phyloP scores from a whole-genome alignment of 768 basidiomycete species.

The Arthromyces matolae region DNA sequence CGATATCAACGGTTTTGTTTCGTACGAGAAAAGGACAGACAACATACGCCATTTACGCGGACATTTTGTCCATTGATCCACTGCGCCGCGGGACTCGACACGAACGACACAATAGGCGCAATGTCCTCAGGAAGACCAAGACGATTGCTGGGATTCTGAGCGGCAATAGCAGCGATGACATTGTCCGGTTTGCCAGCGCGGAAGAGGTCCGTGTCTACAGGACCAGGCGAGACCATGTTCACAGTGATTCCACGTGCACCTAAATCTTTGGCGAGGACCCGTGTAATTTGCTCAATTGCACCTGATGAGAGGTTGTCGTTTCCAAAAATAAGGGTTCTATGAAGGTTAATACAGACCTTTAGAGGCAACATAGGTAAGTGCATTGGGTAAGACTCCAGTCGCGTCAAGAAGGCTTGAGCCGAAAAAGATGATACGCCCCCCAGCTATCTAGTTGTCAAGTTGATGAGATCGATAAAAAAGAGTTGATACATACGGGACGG shows the following conservation, averaged over 20 bases:
- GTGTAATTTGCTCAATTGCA: constrained; percentile 55
- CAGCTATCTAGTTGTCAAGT: constrained; percentile 29
- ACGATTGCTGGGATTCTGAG: constrained; percentile 42
- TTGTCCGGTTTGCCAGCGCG: constrained; percentile 48
- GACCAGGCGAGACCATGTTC: constrained; percentile 54
- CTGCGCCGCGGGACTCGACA: constrained; percentile 47
- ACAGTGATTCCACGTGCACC: constrained; percentile 50
- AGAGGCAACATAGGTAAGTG: constrained; percentile 49
- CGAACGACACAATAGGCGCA: constrained; percentile 48
- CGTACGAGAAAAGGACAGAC: not conserved
- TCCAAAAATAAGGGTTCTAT: not conserved
- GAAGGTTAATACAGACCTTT: constrained; percentile 30
- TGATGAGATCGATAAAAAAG: not conserved
- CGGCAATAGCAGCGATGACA: constrained; percentile 42
- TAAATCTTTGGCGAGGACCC: constrained; percentile 58
- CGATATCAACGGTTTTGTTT: not conserved
- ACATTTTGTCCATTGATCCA: constrained; percentile 61
- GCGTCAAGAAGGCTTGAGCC: constrained; percentile 46
- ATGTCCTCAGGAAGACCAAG: constrained; percentile 51
- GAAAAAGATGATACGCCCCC: constrained; percentile 56
- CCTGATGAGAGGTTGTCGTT: constrained; percentile 16
- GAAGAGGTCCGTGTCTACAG: constrained; percentile 54
- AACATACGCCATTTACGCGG: constrained; percentile 53
- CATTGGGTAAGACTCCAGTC: constrained; percentile 42
- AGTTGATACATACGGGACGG: constrained; percentile 34